Percentiles rank a stretch among this genome's conserved stretches.
Conservation (phyloP, 1,284 basidiomycete genomes). For the Coriolopsis trogii region DNA sequence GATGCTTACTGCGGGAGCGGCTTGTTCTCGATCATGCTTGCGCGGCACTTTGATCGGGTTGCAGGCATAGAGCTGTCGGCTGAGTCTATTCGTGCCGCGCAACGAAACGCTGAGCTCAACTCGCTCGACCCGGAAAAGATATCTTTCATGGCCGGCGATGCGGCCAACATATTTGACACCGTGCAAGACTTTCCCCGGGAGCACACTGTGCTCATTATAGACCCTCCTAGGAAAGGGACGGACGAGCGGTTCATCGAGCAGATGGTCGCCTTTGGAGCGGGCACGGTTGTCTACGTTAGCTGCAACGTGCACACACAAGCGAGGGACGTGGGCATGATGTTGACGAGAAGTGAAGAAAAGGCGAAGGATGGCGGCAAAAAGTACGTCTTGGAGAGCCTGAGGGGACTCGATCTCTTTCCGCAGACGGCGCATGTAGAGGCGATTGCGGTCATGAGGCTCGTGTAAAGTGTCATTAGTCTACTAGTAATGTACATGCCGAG, state of each 20-base stretch:
- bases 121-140: conserved; percentile 50
- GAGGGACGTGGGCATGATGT: conserved; percentile 76
- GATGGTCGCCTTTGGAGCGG: conserved; percentile 70
- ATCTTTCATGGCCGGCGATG: conserved; percentile 70
- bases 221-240: conserved; percentile 92
- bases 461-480: conserved; percentile 18
- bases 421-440: conserved; percentile 91
- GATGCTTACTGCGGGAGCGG: conserved; percentile 94
- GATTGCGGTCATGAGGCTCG: conserved; percentile 68
- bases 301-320: conserved; percentile 94
- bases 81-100: conserved; percentile 81
- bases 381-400: conserved; percentile 77
- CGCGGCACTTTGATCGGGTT: conserved; percentile 76
- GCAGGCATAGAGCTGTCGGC: conserved; percentile 88
- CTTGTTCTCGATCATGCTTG: conserved; percentile 90
- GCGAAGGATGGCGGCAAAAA: conserved; percentile 39
- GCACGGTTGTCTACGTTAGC: conserved; percentile 86
- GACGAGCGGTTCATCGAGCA: conserved; percentile 84
- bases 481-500: conserved; percentile 13
- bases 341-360: conserved; percentile 47
- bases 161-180: conserved; percentile 66
- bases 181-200: conserved; percentile 70
- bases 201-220: conserved; percentile 76
- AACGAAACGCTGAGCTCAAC: conserved; percentile 82
- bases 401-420: conserved; percentile 92